phyloP scores from a whole-genome alignment of 257 asterid species.

The Solanum etuberosum region DNA sequence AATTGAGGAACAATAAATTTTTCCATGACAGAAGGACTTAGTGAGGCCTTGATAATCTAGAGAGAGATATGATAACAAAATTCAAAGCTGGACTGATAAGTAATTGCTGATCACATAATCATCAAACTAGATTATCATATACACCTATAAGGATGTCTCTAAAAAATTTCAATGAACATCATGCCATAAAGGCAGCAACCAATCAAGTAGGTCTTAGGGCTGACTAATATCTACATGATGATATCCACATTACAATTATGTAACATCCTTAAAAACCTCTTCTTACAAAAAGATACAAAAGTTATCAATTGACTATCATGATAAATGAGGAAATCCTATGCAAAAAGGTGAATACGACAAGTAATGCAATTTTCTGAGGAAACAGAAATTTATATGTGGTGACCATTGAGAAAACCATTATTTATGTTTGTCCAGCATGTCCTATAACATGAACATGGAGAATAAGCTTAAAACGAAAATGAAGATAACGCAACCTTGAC shows the following conservation, averaged over 20 bases:
- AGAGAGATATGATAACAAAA: slow-evolving; percentile 8
- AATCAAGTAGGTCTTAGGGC: neutral
- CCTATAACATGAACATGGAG: neutral
- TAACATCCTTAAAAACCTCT: neutral
- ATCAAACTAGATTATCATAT: neutral
- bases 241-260: neutral
- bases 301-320: neutral
- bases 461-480: neutral
- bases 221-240: neutral
- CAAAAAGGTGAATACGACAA: neutral
- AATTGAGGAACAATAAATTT: slow-evolving; percentile 62
- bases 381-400: neutral
- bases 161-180: neutral
- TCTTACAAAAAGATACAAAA: neutral
- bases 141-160: neutral
- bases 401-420: neutral
- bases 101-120: neutral
- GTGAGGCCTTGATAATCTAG: slow-evolving; percentile 99
- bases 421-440: neutral
- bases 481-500: neutral
- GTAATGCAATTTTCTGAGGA: neutral
- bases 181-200: neutral
- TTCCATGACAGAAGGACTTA: slow-evolving; percentile 77
- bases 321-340: neutral
- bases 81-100: neutral